phyloP scores from a whole-genome alignment of 1,284 basidiomycete genomes.

The Malassezia japonica region DNA sequence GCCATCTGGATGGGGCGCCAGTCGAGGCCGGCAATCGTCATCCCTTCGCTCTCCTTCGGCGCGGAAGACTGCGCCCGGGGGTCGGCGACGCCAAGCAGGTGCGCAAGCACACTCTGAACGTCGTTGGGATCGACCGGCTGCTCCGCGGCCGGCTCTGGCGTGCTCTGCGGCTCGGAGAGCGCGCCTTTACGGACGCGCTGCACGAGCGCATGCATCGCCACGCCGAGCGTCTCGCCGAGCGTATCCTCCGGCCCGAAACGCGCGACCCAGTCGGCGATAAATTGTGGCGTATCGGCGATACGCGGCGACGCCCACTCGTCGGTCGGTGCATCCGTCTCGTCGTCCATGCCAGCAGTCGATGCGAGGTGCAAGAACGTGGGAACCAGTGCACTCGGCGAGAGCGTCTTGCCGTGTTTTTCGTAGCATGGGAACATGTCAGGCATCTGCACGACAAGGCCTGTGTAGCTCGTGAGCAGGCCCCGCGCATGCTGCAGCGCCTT shows the following conservation, averaged over 20 bases:
- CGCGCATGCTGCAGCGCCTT: constrained; percentile 21
- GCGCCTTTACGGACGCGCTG: constrained; percentile 30
- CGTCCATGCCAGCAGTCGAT: constrained; percentile 47
- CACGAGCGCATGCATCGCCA: constrained; percentile 39
- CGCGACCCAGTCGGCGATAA: constrained; percentile 51
- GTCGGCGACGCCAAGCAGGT: constrained; percentile 14
- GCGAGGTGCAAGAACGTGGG: constrained; percentile 26
- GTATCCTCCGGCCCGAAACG: constrained; percentile 48
- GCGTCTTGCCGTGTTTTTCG: constrained; percentile 21
- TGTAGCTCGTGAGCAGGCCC: constrained; percentile 71
- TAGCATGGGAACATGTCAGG: constrained; percentile 71
- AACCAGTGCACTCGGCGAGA: constrained; percentile 58
- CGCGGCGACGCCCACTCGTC: constrained; percentile 41
- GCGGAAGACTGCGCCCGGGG: background rate
- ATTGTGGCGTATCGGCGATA: constrained; percentile 49
- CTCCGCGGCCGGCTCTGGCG: background rate
- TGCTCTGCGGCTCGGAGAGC: too few species aligned
- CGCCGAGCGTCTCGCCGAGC: constrained; percentile 51
- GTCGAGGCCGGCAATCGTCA: constrained; percentile 50
- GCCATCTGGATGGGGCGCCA: constrained; percentile 83
- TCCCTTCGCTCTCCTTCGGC: constrained; percentile 20
- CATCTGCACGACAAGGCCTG: constrained; percentile 78
- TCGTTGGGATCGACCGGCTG: background rate
- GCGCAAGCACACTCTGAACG: constrained; percentile 6
- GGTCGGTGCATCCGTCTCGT: background rate